A percentile compares a stretch with the other conserved stretches of the same genome.
phyloP scores from a whole-genome alignment of 176 grass and related monocot species.

The Ampelocalamus luodianensis region DNA sequence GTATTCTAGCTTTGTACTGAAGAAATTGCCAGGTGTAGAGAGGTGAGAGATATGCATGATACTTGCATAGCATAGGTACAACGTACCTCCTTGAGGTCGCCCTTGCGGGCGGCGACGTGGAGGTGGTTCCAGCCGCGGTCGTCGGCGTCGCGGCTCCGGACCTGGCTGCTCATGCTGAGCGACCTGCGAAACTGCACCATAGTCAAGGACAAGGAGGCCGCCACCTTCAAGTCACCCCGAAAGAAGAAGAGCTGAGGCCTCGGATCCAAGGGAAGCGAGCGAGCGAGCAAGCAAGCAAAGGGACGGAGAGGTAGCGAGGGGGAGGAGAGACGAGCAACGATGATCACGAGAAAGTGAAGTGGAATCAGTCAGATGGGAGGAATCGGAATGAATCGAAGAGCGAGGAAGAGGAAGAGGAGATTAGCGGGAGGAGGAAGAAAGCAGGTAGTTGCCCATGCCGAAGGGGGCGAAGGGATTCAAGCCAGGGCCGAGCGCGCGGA shows the following conservation, averaged over 20 bases:
- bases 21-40: too few relatives aligned
- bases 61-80: too few relatives aligned
- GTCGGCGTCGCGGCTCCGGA: conserved; percentile 41
- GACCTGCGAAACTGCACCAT: conserved; percentile 63
- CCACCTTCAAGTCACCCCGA: too few relatives aligned
- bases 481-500: conserved; percentile 79
- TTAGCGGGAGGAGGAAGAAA: conserved; percentile 61
- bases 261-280: not conserved
- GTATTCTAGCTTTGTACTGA: not conserved
- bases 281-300: not conserved
- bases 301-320: not conserved
- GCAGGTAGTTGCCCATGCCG: conserved; percentile 85
- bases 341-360: not conserved
- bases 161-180: conserved; percentile 43
- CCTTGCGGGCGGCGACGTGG: conserved; percentile 77
- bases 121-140: conserved; percentile 83
- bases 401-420: not conserved
- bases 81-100: conserved; percentile 81
- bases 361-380: too few relatives aligned
- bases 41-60: too few relatives aligned
- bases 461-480: conserved; percentile 92
- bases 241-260: not conserved
- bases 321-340: not conserved
- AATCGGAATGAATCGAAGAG: not conserved
- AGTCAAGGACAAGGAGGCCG: not conserved